These are phyloP conservation scores for Dictyostelium firmibasis DNA, from an alignment of 78 protist species.

Conservation along the genomic window DNA sequence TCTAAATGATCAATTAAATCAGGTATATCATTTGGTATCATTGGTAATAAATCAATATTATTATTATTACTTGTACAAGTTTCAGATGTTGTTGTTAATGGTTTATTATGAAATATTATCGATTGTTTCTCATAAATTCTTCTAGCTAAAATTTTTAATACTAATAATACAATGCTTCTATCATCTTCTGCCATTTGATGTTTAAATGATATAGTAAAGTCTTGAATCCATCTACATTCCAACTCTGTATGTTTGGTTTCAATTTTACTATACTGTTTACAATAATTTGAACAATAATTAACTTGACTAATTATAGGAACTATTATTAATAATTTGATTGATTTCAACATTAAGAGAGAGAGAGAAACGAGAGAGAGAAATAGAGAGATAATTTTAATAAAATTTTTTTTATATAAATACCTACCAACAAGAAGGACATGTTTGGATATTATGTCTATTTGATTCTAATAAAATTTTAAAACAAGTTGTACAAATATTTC, in stretches of 20 bases:
- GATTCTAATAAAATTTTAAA: slow-evolving; percentile 29
- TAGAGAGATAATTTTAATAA: too few species aligned
- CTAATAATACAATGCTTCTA: slow-evolving; percentile 10
- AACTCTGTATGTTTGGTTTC: slow-evolving; percentile 28
- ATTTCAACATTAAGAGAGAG: too few species aligned
- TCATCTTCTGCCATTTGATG: slow-evolving; percentile 65
- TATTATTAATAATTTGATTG: too few species aligned
- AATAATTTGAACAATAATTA: slow-evolving; percentile 38
- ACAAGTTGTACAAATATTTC: slow-evolving; percentile 54
- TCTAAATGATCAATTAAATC: slow-evolving; percentile 67
- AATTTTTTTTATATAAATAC: too few species aligned
- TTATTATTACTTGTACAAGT: neutral
- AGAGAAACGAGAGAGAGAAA: too few species aligned
- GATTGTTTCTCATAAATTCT: neutral
- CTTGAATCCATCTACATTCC: slow-evolving; percentile 53
- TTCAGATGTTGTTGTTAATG: neutral
- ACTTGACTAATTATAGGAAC: neutral
- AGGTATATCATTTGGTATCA: slow-evolving; percentile 9
- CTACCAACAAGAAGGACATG: slow-evolving; percentile 63
- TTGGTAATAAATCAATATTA: neutral
- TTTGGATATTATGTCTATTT: slow-evolving; percentile 39
- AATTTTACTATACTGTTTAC: slow-evolving; percentile 10
- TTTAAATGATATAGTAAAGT: slow-evolving; percentile 9
- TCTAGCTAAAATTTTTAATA: slow-evolving; percentile 37
- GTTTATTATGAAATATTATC: neutral